Percentiles rank a stretch among this genome's conserved stretches.
Evolutionary conservation across 2,329 filamentous ascomycete genomes (phyloP).

Genomic region (Cephalotrichum gorgonifer): DNA sequence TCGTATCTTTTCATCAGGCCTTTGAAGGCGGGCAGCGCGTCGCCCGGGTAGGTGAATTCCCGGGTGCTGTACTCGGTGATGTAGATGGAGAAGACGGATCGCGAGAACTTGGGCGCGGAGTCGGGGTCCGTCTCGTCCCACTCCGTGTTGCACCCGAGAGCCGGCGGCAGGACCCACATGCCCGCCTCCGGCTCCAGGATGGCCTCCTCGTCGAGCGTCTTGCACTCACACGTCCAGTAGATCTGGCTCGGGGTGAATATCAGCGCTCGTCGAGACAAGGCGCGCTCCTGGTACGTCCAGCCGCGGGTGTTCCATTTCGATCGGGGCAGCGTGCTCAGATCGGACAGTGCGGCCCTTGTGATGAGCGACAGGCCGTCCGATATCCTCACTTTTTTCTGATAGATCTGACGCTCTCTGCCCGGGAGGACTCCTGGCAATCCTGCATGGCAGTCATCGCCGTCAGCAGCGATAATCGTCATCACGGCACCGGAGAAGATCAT

Average conservation of each 20-base stretch:
- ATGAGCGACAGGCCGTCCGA: not conserved
- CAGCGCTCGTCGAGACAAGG: constrained; percentile 22
- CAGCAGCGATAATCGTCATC: constrained; percentile 24
- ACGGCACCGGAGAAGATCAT: constrained; percentile 31
- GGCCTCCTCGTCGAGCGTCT: too few relatives aligned
- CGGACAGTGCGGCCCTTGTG: not conserved
- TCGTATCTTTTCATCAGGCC: too few relatives aligned
- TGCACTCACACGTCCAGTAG: too few relatives aligned
- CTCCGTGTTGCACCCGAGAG: too few relatives aligned
- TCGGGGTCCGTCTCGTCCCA: too few relatives aligned
- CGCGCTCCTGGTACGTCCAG: constrained; percentile 26
- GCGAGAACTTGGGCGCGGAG: too few relatives aligned
- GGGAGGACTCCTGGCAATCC: not conserved
- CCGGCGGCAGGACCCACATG: too few relatives aligned
- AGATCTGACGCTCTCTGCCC: not conserved
- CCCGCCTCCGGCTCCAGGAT: too few relatives aligned
- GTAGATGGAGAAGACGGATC: too few relatives aligned
- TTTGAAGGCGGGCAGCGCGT: too few relatives aligned
- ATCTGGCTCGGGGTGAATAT: constrained; percentile 25
- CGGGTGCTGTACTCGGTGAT: too few relatives aligned
- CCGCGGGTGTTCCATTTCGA: constrained; percentile 23
- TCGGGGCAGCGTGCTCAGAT: not conserved
- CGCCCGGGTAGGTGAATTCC: too few relatives aligned
- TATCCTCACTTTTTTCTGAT: not conserved
- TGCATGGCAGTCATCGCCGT: not conserved